These are phyloP conservation scores for Neofusicoccum laricinum DNA, from an alignment of 2,329 filamentous ascomycete species.

Conservation along the genomic window DNA sequence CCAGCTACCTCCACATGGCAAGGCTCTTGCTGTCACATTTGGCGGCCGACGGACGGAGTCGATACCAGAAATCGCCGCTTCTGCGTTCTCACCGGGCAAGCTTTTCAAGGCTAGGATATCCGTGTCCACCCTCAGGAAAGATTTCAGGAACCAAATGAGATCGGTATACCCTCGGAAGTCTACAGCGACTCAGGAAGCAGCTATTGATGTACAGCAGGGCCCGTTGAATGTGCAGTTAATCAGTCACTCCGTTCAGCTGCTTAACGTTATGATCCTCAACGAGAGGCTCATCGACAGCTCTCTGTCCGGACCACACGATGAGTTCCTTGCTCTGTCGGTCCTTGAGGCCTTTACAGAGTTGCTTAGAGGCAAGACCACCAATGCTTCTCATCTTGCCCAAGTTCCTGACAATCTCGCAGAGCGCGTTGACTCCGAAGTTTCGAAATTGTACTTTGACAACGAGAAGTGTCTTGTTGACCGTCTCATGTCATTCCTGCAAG, in stretches of 20 bases:
- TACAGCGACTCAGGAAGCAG: background rate
- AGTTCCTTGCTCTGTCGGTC: conserved; percentile 28
- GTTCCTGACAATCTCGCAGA: conserved; percentile 22
- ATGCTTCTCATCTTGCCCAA: background rate
- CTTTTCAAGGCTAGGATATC: conserved; percentile 34
- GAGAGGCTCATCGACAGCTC: conserved; percentile 25
- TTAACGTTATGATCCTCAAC: conserved; percentile 31
- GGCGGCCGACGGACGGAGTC: background rate
- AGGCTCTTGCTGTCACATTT: conserved; percentile 21
- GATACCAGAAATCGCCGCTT: conserved; percentile 14
- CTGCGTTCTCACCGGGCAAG: conserved; percentile 34
- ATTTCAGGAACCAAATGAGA: conserved; percentile 30
- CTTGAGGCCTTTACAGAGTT: conserved; percentile 31
- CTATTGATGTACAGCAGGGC: conserved; percentile 22
- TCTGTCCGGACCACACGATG: conserved; percentile 22
- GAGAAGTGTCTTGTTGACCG: conserved; percentile 28
- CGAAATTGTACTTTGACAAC: conserved; percentile 32
- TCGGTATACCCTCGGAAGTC: conserved; percentile 23
- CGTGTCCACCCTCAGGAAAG: conserved; percentile 1
- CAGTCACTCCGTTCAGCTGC: conserved; percentile 28
- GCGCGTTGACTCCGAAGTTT: conserved; percentile 30
- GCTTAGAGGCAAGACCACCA: conserved; percentile 30
- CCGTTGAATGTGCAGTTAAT: conserved; percentile 31
- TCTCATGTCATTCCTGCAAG: conserved; percentile 23
- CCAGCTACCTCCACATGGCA: conserved; percentile 29